These are phyloP conservation scores for Helianthus tuberosus DNA, from an alignment of 129 eudicot species.

Conservation along the genomic window DNA sequence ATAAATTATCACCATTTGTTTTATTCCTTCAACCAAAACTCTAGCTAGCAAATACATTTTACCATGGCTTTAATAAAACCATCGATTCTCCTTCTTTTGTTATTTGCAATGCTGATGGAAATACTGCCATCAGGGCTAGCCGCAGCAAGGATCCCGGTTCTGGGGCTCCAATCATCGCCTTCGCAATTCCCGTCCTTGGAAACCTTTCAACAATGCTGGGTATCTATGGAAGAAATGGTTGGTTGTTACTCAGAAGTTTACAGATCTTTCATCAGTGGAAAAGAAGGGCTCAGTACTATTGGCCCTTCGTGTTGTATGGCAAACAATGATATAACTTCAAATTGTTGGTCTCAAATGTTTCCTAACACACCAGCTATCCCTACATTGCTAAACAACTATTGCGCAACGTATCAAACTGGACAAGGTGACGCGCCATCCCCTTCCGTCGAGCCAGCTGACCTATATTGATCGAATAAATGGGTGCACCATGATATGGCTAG, in stretches of 20 bases:
- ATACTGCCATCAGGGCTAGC: constrained; percentile 8
- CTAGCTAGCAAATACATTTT: constrained; percentile 12
- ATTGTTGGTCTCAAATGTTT: constrained; percentile 35
- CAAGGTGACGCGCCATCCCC: constrained; percentile 17
- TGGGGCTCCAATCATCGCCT: constrained; percentile 11
- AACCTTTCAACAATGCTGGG: constrained; percentile 30
- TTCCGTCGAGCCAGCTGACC: constrained; percentile 4
- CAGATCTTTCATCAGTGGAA: constrained; percentile 17
- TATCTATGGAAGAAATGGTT: constrained; percentile 18
- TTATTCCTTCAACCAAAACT: constrained; percentile 24
- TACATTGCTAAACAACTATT: constrained; percentile 20
- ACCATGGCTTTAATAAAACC: constrained; percentile 26
- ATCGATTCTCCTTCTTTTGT: background rate
- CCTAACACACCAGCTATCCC: constrained; percentile 39
- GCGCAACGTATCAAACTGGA: constrained; percentile 11
- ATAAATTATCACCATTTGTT: constrained; percentile 28
- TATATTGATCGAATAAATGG: background rate
- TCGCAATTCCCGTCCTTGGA: background rate
- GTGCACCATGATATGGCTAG: constrained; percentile 1
- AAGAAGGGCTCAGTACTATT: constrained; percentile 3
- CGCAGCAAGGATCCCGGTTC: background rate
- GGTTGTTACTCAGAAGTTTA: constrained; percentile 34
- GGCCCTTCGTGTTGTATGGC: constrained; percentile 44
- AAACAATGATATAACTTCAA: constrained; percentile 28
- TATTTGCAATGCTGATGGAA: constrained; percentile 9